These are phyloP conservation scores for Amanita fuliginea DNA, from an alignment of 768 basidiomycete species.

Conservation along the genomic window DNA sequence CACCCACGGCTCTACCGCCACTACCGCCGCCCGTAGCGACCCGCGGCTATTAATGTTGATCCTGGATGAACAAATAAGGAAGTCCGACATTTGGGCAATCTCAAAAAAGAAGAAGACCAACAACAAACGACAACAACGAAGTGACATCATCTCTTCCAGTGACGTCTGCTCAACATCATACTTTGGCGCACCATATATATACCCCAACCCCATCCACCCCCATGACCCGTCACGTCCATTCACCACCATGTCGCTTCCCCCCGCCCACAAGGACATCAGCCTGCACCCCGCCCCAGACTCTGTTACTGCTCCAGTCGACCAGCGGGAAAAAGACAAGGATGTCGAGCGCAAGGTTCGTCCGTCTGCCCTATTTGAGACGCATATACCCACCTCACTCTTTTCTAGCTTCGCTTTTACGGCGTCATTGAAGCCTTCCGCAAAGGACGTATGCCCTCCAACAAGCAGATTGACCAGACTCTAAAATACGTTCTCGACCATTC, in stretches of 20 bases:
- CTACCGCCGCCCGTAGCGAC: no score
- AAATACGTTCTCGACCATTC: constrained; percentile 48
- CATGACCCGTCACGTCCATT: background rate
- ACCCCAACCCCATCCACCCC: background rate
- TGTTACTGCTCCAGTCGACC: constrained; percentile 61
- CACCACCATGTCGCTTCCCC: constrained; percentile 54
- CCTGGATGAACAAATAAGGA: no score
- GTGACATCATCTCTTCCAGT: constrained; percentile 2
- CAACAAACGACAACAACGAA: no score
- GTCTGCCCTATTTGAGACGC: background rate
- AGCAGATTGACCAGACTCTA: constrained; percentile 67
- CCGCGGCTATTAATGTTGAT: no score
- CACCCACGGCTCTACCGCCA: no score
- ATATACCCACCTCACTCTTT: background rate
- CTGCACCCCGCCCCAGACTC: constrained; percentile 42
- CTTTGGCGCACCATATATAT: background rate
- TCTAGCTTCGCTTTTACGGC: constrained; percentile 64
- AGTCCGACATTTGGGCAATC: no score
- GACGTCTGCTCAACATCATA: constrained; percentile 3
- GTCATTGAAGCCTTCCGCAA: constrained; percentile 72
- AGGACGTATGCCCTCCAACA: constrained; percentile 70
- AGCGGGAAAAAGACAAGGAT: constrained; percentile 51
- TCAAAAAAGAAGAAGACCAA: no score
- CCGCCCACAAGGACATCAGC: constrained; percentile 50
- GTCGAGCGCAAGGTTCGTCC: constrained; percentile 60